A percentile compares a stretch with the other conserved stretches of the same genome.
Conservation (phyloP, 2,329 filamentous ascomycete species). For the Sphaerostilbella broomeana region DNA sequence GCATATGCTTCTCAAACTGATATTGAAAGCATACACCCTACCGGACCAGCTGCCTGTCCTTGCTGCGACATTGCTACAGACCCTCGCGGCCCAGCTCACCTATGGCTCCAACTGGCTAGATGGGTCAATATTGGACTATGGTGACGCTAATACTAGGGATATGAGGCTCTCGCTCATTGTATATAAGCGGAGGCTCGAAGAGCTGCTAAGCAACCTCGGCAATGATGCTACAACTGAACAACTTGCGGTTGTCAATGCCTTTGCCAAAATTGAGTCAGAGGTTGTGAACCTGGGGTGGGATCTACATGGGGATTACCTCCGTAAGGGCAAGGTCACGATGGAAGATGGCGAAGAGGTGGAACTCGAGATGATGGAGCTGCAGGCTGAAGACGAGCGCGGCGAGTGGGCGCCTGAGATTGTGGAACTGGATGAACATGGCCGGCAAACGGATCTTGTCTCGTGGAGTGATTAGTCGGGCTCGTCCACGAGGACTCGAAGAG, state of each 20-base stretch:
- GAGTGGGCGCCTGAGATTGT: constrained; percentile 50
- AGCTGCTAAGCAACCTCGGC: constrained; percentile 34
- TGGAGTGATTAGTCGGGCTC: constrained; percentile 31
- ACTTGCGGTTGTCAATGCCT: constrained; percentile 39
- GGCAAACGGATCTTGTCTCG: constrained; percentile 45
- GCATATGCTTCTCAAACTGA: constrained; percentile 44
- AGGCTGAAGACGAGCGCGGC: constrained; percentile 48
- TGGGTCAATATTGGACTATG: constrained; percentile 35
- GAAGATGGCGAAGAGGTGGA: constrained; percentile 48
- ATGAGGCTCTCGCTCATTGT: constrained; percentile 44
- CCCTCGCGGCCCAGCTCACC: constrained; percentile 48
- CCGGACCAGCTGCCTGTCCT: constrained; percentile 37
- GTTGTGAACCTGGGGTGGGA: constrained; percentile 49
- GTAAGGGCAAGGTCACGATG: constrained; percentile 42
- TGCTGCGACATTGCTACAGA: constrained; percentile 39
- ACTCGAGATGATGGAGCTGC: constrained; percentile 42
- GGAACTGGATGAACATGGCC: constrained; percentile 45
- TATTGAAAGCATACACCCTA: constrained; percentile 46
- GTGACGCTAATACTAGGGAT: constrained; percentile 24
- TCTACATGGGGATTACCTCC: constrained; percentile 42
- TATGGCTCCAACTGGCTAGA: constrained; percentile 46
- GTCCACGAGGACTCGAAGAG: neutral
- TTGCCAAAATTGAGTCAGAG: constrained; percentile 30
- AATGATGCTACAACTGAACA: constrained; percentile 33
- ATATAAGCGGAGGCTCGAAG: constrained; percentile 49